Evolutionary conservation across 2,329 filamentous ascomycete species (phyloP), one percentile per base, ranked within the genome.

Genomic region (Diaporthe aspalathi): DNA sequence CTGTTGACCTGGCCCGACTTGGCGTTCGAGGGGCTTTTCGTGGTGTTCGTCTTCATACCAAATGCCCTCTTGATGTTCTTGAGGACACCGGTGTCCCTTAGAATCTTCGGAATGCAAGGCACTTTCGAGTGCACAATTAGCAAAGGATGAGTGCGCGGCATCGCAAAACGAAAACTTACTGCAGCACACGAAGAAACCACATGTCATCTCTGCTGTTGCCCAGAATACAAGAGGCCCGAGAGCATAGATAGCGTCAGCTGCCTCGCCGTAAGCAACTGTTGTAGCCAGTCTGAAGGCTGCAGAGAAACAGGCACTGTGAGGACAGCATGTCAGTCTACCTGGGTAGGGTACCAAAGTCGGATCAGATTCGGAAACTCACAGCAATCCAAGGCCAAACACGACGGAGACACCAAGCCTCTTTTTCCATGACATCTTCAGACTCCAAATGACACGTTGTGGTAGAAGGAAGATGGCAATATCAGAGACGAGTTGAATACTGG

Each of bases 171-270:
- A n/a, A n/a, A 20, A 45, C 57, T 63, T 35, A 63, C 57, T 63
- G 70, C 74, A 68, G 47, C 72, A 32, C 27, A 76, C 63, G 69
- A 85, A 81, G 76, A 85, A 85, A 9, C 81, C 83, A 65, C 82
- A 83, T 1, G 83, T 83, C 80, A 83, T 84, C 72, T 85, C 84
- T 5, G 80, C 83, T 35, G 75, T 77, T 4, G 81, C 83, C 84
- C 83, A 85, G 75, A 85, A 84, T 17, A 82, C 70, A 1, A 85
- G 74, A 1, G 81, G 79, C 0, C 80, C 81, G 49, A 85, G 78
- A 14, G 74, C 71, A 72, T 81, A 85, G 56, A 82, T 81, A 16
- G 73, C 73, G 52, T 83, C 81, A 12, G 71, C 49, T 2, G 76
- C 75, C 22, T 76, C 71, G 63, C 74, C 76, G 54, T 78, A 81